A percentile compares a stretch with the other conserved stretches of the same genome.
phyloP scores from a whole-genome alignment of 768 basidiomycete species.

The Boletus sensibilis region DNA sequence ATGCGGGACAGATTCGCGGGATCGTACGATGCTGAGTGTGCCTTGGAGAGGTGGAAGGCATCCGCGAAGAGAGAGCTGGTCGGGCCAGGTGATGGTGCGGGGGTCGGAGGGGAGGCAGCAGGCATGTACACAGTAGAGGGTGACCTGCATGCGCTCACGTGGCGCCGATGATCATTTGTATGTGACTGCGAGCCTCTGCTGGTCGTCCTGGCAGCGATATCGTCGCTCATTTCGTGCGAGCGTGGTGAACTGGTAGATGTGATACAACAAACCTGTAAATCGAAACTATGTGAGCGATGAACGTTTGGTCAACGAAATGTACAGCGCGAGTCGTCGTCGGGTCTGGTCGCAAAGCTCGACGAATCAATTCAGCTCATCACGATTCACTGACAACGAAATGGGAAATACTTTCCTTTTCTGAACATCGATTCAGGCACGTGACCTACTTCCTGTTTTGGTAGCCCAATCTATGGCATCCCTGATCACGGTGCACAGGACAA shows the following conservation, averaged over 20 bases:
- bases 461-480: slow-evolving; percentile 1
- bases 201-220: slow-evolving; percentile 4
- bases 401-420: slow-evolving; percentile 13
- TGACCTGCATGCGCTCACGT: slow-evolving; percentile 15
- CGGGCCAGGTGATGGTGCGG: slow-evolving; percentile 58
- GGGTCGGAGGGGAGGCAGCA: slow-evolving; percentile 57
- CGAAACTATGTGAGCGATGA: background rate
- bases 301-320: background rate
- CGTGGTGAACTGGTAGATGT: slow-evolving; percentile 6
- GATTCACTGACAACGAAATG: background rate
- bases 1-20: slow-evolving; percentile 28
- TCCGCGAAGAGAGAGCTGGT: slow-evolving; percentile 46
- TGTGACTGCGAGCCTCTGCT: slow-evolving; percentile 12
- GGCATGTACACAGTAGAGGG: slow-evolving; percentile 49
- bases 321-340: slow-evolving; percentile 7
- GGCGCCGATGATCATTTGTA: slow-evolving; percentile 15
- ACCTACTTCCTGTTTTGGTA: slow-evolving; percentile 1
- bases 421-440: slow-evolving; percentile 5
- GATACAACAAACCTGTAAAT: background rate
- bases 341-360: background rate
- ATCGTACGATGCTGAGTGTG: slow-evolving; percentile 16
- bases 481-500: background rate
- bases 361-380: no score
- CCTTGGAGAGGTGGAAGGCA: slow-evolving; percentile 21
- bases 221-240: slow-evolving; percentile 11